phyloP scores from a whole-genome alignment of 495 filamentous ascomycete genomes.

The Podospora comata region DNA sequence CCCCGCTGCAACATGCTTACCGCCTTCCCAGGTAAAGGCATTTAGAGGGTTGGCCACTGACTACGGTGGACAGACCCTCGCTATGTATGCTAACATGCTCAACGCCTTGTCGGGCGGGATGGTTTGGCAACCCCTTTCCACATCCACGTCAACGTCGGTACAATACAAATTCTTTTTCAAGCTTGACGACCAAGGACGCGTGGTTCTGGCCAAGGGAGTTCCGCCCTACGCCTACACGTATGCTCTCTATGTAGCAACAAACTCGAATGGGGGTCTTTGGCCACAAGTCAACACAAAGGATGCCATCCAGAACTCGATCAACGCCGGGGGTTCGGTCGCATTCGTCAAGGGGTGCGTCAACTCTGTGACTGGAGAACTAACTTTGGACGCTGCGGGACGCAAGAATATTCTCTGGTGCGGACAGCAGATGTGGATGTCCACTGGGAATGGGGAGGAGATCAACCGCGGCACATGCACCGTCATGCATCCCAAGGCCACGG shows the following conservation, averaged over 20 bases:
- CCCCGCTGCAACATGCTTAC: background rate
- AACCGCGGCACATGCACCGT: conserved; percentile 3
- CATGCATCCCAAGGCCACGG: conserved; percentile 5
- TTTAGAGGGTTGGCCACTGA: conserved; percentile 9
- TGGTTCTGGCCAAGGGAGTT: conserved; percentile 15
- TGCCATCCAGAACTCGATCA: background rate
- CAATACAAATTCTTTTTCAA: conserved; percentile 14
- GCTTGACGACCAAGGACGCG: conserved; percentile 11
- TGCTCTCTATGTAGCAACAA: conserved; percentile 13
- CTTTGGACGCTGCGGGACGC: conserved; percentile 12
- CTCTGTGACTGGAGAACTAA: conserved; percentile 12
- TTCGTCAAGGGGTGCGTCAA: conserved; percentile 18
- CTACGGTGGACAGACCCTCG: background rate
- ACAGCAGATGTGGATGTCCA: conserved; percentile 8
- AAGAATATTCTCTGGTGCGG: conserved; percentile 13
- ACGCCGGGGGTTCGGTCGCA: background rate
- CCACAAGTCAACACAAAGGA: conserved; percentile 11
- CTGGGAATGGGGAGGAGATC: conserved; percentile 10
- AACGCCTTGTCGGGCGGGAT: conserved; percentile 1
- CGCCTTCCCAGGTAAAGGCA: background rate
- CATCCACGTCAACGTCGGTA: background rate
- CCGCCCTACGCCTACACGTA: conserved; percentile 15
- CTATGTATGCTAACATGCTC: conserved; percentile 18
- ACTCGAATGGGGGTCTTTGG: background rate
- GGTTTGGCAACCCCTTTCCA: background rate